Conservation (phyloP, 805 yeast genomes). For the Torulaspora maleeae region DNA sequence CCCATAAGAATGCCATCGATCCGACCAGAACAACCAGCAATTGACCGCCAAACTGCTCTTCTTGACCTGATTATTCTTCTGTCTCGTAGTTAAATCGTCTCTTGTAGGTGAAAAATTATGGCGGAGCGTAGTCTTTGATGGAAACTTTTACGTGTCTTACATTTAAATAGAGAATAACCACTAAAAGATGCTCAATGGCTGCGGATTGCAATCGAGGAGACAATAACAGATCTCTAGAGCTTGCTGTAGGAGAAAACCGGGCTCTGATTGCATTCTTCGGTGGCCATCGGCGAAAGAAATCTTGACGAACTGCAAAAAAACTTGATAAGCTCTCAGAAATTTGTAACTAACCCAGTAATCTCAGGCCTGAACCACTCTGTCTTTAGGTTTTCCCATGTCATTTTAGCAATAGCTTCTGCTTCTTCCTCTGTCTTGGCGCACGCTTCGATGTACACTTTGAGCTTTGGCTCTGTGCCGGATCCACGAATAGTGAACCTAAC, state of each 20-base stretch:
- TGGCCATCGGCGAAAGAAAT: background rate
- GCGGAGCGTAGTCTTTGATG: background rate
- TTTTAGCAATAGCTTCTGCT: slow-evolving; percentile 50
- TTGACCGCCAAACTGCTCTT: background rate
- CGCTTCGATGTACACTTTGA: slow-evolving; percentile 89
- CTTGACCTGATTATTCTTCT: background rate
- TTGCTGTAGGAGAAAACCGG: no score
- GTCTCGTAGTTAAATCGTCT: no score
- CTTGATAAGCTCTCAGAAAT: background rate
- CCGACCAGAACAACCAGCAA: background rate
- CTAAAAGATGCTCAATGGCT: background rate
- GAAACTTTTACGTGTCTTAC: background rate
- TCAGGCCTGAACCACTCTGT: slow-evolving; percentile 69
- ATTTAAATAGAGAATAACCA: background rate
- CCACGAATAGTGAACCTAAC: slow-evolving; percentile 85
- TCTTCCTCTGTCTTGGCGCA: slow-evolving; percentile 42
- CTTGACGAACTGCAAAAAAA: background rate
- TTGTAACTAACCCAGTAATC: slow-evolving; percentile 36
- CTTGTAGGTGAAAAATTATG: background rate
- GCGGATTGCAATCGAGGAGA: background rate
- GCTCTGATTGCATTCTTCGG: no score
- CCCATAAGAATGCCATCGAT: slow-evolving; percentile 10
- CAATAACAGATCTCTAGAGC: no score
- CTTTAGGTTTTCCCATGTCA: slow-evolving; percentile 61
- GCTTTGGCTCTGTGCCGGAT: slow-evolving; percentile 94